These are phyloP conservation scores for Laguncularia racemosa DNA, from an alignment of 345 rosid genomes.

Conservation along the genomic window DNA sequence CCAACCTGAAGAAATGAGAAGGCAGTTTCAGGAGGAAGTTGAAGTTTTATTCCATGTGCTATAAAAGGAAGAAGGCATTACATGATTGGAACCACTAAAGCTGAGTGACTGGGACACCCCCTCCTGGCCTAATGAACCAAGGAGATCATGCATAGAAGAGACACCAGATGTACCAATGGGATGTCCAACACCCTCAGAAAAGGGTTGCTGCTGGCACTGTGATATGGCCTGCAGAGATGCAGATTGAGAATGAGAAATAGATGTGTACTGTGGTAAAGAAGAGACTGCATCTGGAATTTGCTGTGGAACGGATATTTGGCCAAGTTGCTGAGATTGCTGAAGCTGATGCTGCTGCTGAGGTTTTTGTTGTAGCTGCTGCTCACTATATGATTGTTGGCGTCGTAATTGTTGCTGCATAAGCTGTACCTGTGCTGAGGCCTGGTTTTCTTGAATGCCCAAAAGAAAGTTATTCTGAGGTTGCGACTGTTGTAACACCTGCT, in stretches of 20 bases:
- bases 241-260: slow-evolving; percentile 22
- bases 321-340: slow-evolving; percentile 12
- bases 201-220: slow-evolving; percentile 25
- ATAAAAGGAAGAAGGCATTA: slow-evolving; percentile 17
- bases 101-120: slow-evolving; percentile 25
- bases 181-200: slow-evolving; percentile 24
- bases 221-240: slow-evolving; percentile 20
- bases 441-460: slow-evolving; percentile 22
- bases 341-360: no score
- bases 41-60: slow-evolving; percentile 19
- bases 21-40: slow-evolving; percentile 19
- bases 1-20: slow-evolving; percentile 26
- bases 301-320: slow-evolving; percentile 19
- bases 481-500: slow-evolving; percentile 30
- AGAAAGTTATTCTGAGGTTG: slow-evolving; percentile 23
- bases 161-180: slow-evolving; percentile 17
- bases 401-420: slow-evolving; percentile 29
- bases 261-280: slow-evolving; percentile 12
- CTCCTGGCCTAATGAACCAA: slow-evolving; percentile 27
- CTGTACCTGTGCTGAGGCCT: slow-evolving; percentile 26
- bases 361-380: not conserved
- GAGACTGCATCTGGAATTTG: slow-evolving; percentile 22
- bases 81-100: slow-evolving; percentile 17
- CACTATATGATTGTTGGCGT: slow-evolving; percentile 20
- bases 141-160: slow-evolving; percentile 22